These are phyloP conservation scores for Coffea humblotiana DNA, from an alignment of 305 asterid genomes.

Conservation along the genomic window DNA sequence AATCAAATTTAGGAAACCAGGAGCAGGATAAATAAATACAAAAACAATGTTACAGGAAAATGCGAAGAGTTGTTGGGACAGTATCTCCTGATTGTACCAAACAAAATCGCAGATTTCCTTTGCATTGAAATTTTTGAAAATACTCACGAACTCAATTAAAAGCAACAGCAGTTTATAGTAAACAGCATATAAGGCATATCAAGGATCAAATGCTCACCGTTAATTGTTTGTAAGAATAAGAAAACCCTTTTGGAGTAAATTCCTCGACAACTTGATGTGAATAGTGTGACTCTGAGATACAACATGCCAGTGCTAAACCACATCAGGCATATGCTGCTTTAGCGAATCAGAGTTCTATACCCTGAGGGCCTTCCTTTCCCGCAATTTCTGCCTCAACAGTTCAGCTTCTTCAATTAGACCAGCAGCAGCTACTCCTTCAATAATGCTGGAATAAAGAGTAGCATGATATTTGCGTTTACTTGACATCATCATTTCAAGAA, in stretches of 20 bases:
- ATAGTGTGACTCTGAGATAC: not conserved
- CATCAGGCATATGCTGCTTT: slow-evolving; percentile 1
- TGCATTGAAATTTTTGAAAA: not conserved
- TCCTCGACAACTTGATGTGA: not conserved
- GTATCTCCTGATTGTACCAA: not conserved
- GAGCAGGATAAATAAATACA: not conserved
- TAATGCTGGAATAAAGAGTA: slow-evolving; percentile 38
- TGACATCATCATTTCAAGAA: slow-evolving; percentile 52
- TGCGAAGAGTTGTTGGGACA: not conserved
- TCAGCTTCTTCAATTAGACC: slow-evolving; percentile 73
- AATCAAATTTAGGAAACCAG: not conserved
- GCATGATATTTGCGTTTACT: slow-evolving; percentile 41
- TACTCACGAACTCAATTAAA: not conserved
- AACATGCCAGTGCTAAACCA: not conserved
- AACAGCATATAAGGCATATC: not conserved
- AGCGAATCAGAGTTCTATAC: slow-evolving; percentile 24
- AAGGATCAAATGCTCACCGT: not conserved
- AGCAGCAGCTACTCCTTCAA: slow-evolving; percentile 57
- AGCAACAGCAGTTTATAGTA: not conserved
- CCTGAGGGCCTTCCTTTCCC: slow-evolving; percentile 41
- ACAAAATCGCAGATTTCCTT: not conserved
- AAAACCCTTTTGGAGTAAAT: not conserved
- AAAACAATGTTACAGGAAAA: not conserved
- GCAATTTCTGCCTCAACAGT: slow-evolving; percentile 50
- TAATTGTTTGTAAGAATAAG: slow-evolving; percentile 4